Evolutionary conservation across 805 yeast genomes (phyloP).

Genomic region (Candida krabiensis): DNA sequence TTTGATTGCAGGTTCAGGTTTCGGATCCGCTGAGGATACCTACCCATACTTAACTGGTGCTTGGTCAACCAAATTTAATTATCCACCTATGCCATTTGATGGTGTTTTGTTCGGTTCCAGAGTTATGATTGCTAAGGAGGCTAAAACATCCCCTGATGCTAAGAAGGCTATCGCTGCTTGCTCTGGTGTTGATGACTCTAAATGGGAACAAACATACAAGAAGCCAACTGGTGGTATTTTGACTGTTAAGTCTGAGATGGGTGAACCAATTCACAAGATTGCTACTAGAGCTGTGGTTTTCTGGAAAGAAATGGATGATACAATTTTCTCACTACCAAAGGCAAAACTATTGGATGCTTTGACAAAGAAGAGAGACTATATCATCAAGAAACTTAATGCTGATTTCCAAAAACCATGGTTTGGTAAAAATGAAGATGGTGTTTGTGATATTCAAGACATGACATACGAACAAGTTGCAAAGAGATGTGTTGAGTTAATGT

Average conservation of each 20-base stretch:
- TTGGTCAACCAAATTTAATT: conserved; percentile 85
- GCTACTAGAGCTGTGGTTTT: conserved; percentile 97
- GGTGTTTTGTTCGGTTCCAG: conserved; percentile 96
- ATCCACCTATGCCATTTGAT: conserved; percentile 99
- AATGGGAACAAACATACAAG: conserved; percentile 95
- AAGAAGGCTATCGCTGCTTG: conserved; percentile 88
- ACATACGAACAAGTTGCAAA: conserved; percentile 88
- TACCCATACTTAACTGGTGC: conserved; percentile 97
- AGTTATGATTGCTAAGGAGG: conserved; percentile 97
- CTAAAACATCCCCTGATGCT: conserved; percentile 90
- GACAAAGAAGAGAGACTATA: conserved; percentile 79
- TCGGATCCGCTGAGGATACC: conserved; percentile 95
- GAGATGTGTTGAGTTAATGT: conserved; percentile 87
- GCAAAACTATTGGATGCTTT: conserved; percentile 80
- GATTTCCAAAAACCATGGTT: conserved; percentile 99
- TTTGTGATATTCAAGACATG: conserved; percentile 92
- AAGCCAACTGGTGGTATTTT: conserved; percentile 96
- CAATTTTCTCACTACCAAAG: conserved; percentile 89
- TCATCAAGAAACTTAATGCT: conserved; percentile 80
- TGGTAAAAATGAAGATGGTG: conserved; percentile 72
- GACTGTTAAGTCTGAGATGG: conserved; percentile 98
- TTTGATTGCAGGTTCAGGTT: conserved; percentile 96
- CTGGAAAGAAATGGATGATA: conserved; percentile 97
- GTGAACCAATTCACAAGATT: conserved; percentile 98
- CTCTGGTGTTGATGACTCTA: conserved; percentile 80